Evolutionary conservation across 345 rosid genomes (phyloP), one percentile per base, ranked within the genome.

Genomic region (Gossypium thurberi): DNA sequence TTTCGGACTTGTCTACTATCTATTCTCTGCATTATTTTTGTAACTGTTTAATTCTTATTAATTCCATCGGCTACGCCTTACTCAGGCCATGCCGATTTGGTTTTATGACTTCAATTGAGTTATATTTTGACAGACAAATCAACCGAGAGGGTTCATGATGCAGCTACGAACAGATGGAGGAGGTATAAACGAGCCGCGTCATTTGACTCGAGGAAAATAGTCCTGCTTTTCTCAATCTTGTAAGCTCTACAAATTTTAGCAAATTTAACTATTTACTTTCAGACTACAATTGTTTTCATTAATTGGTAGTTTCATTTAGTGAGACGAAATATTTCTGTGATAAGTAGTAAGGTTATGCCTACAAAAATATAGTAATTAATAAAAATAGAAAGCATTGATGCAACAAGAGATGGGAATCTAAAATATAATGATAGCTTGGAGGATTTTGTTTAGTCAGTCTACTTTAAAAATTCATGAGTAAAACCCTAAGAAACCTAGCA

Each of bases 91-190:
- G 25, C 0, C 11, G 4, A n/a, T 52, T 67, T 37, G 11, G 6
- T 52, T 71, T 57, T 2, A 51, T 25, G 69, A 18, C 77, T 25
- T 72, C 59, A 47, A 18, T 6, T 20, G 43, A 66, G n/a, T 12
- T 63, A n/a, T 10, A 37, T 13, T 56, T 68, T 69, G 73, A 70
- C 86, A 93, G 94, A 90, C 40, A 33, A 33, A 33, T 33, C 40
- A 33, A 33, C 40, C 40, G 40, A 33, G 40, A 33, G 40, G 40
- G 40, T 33, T 33, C 7, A 33, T 33, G 40, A 33, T 33, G 40
- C 40, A 33, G 7, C 40, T 33, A 33, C 40, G 40, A 33, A 5
- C 40, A 33, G 7, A 33, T 33, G 40, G 40, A 33, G 40, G 40
- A 33, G 40, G 40, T 33, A 33, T 33, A 33, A 33, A 33, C 40